Conservation (phyloP, 2,329 filamentous ascomycete genomes). For the Moelleriella libera region DNA sequence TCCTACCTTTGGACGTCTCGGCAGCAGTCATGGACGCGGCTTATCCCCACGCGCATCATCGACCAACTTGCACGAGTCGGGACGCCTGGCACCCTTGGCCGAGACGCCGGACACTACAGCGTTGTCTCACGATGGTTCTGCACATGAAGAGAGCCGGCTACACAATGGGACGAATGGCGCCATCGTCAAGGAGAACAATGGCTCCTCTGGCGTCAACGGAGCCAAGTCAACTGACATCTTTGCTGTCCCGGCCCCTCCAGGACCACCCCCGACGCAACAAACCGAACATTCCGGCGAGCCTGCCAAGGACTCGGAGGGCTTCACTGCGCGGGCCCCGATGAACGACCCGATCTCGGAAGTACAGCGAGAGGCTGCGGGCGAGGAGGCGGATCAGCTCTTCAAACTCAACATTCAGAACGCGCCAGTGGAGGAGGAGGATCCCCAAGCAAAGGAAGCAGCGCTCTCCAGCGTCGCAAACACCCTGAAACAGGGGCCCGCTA, state of each 20-base stretch:
- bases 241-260: constrained; percentile 36
- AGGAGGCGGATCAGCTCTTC: constrained; percentile 53
- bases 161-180: constrained; percentile 33
- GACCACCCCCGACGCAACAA: constrained; percentile 32
- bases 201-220: constrained; percentile 32
- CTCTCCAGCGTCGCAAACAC: constrained; percentile 64
- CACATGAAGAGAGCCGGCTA: constrained; percentile 10
- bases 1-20: constrained; percentile 45
- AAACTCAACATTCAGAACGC: constrained; percentile 70
- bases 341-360: constrained; percentile 59
- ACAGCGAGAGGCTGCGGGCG: constrained; percentile 44
- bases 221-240: constrained; percentile 29
- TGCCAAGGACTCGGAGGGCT: constrained; percentile 58
- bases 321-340: constrained; percentile 51
- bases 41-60: constrained; percentile 46
- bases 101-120: constrained; percentile 35
- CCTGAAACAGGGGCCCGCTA: constrained; percentile 50
- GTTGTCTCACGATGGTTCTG: constrained; percentile 12
- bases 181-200: constrained; percentile 14
- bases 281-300: constrained; percentile 21
- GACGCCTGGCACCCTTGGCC: constrained; percentile 40
- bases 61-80: constrained; percentile 41
- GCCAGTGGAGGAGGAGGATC: constrained; percentile 65
- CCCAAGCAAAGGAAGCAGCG: constrained; percentile 58
- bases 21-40: constrained; percentile 45